Percentiles rank a stretch among this genome's conserved stretches.
phyloP scores from a whole-genome alignment of 163 green algal genomes.

The Coccomyxa subellipsoidea region DNA sequence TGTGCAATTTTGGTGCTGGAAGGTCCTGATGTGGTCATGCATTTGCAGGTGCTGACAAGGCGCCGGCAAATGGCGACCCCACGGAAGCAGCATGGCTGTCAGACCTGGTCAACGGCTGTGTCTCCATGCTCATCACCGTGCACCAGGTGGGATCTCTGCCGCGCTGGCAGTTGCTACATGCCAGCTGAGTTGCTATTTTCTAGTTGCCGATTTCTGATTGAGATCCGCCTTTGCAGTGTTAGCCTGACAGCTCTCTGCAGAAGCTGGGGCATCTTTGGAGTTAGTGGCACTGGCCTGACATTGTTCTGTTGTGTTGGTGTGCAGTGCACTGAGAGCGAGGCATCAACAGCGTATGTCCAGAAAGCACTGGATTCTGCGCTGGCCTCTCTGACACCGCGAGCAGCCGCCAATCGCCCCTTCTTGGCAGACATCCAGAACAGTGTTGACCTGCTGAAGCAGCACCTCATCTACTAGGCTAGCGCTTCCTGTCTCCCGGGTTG shows the following conservation, averaged over 20 bases:
- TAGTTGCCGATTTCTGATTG: background rate
- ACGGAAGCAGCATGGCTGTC: conserved; percentile 12
- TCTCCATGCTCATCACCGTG: conserved; percentile 10
- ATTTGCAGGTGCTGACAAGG: background rate
- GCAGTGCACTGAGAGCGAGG: conserved; percentile 1
- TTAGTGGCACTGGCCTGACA: background rate
- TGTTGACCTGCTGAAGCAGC: conserved; percentile 8
- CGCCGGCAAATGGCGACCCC: background rate
- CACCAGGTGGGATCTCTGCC: background rate
- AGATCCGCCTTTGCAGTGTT: background rate
- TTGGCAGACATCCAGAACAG: background rate
- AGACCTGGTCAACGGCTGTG: conserved; percentile 21
- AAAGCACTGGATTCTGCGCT: background rate
- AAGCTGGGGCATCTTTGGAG: background rate
- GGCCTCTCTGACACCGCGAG: background rate
- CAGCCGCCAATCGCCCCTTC: background rate
- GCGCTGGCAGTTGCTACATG: background rate
- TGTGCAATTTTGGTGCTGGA: no score
- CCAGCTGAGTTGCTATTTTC: no score
- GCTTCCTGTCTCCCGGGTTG: background rate
- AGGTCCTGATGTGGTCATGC: no score
- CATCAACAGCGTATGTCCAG: background rate
- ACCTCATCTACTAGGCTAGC: background rate
- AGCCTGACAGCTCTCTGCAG: background rate
- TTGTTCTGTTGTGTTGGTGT: background rate